These are phyloP conservation scores for Coemansia sp. DNA, from an alignment of 192 early-diverging fungal genomes.

Conservation along the genomic window DNA sequence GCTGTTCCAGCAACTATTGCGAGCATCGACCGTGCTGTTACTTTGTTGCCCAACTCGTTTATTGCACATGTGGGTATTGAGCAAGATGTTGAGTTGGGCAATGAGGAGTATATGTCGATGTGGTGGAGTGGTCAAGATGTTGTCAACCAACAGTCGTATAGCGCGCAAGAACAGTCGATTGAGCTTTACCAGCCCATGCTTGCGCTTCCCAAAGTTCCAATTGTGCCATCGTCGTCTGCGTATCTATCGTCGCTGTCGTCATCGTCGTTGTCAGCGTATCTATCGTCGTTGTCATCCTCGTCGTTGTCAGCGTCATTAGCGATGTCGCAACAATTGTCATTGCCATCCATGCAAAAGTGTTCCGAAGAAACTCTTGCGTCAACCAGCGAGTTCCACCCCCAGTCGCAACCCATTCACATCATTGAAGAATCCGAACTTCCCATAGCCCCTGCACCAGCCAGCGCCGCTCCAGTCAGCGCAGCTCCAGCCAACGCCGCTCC, in stretches of 20 bases:
- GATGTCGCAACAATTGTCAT: too few relatives aligned
- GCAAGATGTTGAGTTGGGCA: background rate
- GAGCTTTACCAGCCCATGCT: background rate
- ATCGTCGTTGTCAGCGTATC: too few relatives aligned
- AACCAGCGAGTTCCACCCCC: background rate
- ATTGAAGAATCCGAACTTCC: background rate
- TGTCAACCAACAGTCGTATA: background rate
- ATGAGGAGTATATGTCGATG: conserved; percentile 4
- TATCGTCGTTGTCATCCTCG: too few relatives aligned
- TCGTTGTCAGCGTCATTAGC: too few relatives aligned
- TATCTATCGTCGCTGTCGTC: too few relatives aligned
- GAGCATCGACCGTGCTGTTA: background rate
- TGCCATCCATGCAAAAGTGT: background rate
- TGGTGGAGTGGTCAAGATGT: conserved; percentile 3
- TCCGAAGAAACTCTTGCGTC: background rate
- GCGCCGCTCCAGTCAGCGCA: background rate
- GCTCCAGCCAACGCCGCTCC: too few relatives aligned
- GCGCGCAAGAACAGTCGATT: background rate
- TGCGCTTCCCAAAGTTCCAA: background rate
- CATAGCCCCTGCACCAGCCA: background rate
- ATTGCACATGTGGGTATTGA: background rate
- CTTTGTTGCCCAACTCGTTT: conserved; percentile 15
- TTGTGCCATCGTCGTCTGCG: too few relatives aligned
- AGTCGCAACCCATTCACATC: background rate
- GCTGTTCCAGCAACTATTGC: background rate